A percentile compares a stretch with the other conserved stretches of the same genome.
Conservation (phyloP, 441 rosid species). For the Brassica balearica region DNA sequence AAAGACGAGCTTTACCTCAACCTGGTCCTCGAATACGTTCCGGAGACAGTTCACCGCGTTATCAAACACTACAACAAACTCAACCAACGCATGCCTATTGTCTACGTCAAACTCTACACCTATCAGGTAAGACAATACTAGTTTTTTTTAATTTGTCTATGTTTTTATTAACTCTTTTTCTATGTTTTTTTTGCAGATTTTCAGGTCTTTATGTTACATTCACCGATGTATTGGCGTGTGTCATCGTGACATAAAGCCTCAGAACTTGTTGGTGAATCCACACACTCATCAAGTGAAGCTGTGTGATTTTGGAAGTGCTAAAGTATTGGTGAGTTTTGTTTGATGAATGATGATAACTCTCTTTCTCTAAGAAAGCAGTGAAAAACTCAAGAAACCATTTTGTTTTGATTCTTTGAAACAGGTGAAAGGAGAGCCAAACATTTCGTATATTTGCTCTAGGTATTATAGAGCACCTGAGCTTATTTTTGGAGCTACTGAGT, state of each 20-base stretch:
- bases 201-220: slow-evolving; percentile 87
- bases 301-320: slow-evolving; percentile 97
- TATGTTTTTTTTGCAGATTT: slow-evolving; percentile 59
- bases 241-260: slow-evolving; percentile 98
- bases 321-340: slow-evolving; percentile 78
- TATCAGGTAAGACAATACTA: too few species aligned
- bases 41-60: slow-evolving; percentile 96
- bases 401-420: slow-evolving; percentile 41
- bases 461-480: slow-evolving; percentile 98
- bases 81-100: slow-evolving; percentile 94
- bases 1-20: slow-evolving; percentile 95
- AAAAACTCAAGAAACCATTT: slow-evolving; percentile 3
- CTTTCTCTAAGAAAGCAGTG: not conserved
- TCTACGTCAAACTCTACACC: slow-evolving; percentile 27
- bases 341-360: not conserved
- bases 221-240: slow-evolving; percentile 89
- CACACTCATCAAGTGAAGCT: slow-evolving; percentile 95
- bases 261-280: slow-evolving; percentile 96
- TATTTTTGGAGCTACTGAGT: slow-evolving; percentile 95
- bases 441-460: slow-evolving; percentile 95
- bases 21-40: slow-evolving; percentile 94
- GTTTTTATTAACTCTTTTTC: slow-evolving; percentile 4
- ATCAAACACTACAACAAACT: slow-evolving; percentile 91
- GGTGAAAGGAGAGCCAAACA: slow-evolving; percentile 97
- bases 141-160: not conserved